Percentiles rank a stretch among this genome's conserved stretches.
Conservation (phyloP, 2,329 filamentous ascomycete genomes). For the Colletotrichum orbiculare region DNA sequence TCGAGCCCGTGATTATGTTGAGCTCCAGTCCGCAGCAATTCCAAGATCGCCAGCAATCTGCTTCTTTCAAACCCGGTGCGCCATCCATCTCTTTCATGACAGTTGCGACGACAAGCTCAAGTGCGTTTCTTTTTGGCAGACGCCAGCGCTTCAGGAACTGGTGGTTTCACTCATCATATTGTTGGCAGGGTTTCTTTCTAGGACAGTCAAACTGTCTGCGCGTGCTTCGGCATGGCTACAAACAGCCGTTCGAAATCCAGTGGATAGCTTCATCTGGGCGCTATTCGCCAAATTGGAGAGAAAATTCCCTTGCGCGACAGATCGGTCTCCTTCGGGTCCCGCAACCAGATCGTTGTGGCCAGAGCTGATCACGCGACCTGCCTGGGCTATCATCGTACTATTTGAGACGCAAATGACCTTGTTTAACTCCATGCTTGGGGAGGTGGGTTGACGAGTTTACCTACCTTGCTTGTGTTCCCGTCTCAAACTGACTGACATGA, state of each 20-base stretch:
- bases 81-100: neutral
- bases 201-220: too few species aligned
- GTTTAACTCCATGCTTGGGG: conserved; percentile 4
- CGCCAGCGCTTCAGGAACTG: too few species aligned
- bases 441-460: neutral
- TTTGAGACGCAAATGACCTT: neutral
- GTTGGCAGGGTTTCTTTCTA: too few species aligned
- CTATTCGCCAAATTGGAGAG: too few species aligned
- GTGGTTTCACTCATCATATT: too few species aligned
- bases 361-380: neutral
- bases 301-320: too few species aligned
- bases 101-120: too few species aligned
- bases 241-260: too few species aligned
- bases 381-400: neutral
- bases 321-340: neutral
- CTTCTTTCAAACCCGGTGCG: neutral
- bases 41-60: neutral
- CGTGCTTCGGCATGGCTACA: too few species aligned
- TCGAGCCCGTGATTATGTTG: too few species aligned
- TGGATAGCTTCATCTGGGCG: too few species aligned
- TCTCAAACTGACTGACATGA: neutral
- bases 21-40: neutral
- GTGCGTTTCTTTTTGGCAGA: too few species aligned
- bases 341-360: neutral
- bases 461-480: neutral